A percentile compares a stretch with the other conserved stretches of the same genome.
Conservation (phyloP, 2,329 filamentous ascomycete genomes). For the Didymella pomorum region DNA sequence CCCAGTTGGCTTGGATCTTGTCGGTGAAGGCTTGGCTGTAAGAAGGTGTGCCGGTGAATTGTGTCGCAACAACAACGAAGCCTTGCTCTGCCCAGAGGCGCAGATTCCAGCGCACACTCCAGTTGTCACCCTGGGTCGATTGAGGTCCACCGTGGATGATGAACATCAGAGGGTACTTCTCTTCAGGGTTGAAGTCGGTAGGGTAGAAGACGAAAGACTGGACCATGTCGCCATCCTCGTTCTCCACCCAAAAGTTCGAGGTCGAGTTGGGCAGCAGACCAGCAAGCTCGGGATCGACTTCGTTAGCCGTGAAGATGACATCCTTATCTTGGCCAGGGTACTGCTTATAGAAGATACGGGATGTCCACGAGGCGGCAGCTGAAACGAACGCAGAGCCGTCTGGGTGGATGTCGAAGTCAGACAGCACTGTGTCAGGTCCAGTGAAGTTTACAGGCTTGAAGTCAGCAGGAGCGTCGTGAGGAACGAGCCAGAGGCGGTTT, state of each 20-base stretch:
- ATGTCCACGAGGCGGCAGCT: constrained; percentile 43
- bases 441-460: constrained; percentile 53
- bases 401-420: constrained; percentile 63
- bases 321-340: constrained; percentile 44
- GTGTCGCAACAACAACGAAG: constrained; percentile 81
- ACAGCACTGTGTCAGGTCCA: constrained; percentile 52
- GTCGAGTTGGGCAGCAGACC: constrained; percentile 70
- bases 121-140: constrained; percentile 74
- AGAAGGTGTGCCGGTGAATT: constrained; percentile 82
- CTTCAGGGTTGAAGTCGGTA: constrained; percentile 68
- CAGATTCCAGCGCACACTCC: constrained; percentile 85
- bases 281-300: constrained; percentile 70
- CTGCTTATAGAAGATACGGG: constrained; percentile 44
- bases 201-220: constrained; percentile 74
- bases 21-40: constrained; percentile 81
- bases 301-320: constrained; percentile 66
- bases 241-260: constrained; percentile 74
- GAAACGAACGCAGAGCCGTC: constrained; percentile 61
- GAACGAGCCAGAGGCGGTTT: constrained; percentile 64
- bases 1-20: constrained; percentile 82
- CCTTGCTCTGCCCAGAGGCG: constrained; percentile 87
- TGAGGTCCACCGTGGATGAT: constrained; percentile 86
- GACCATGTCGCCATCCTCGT: constrained; percentile 64
- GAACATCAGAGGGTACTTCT: constrained; percentile 80
- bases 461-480: constrained; percentile 64